phyloP scores from a whole-genome alignment of 352 stramenopile species.

The Phytophthora chlamydospora region DNA sequence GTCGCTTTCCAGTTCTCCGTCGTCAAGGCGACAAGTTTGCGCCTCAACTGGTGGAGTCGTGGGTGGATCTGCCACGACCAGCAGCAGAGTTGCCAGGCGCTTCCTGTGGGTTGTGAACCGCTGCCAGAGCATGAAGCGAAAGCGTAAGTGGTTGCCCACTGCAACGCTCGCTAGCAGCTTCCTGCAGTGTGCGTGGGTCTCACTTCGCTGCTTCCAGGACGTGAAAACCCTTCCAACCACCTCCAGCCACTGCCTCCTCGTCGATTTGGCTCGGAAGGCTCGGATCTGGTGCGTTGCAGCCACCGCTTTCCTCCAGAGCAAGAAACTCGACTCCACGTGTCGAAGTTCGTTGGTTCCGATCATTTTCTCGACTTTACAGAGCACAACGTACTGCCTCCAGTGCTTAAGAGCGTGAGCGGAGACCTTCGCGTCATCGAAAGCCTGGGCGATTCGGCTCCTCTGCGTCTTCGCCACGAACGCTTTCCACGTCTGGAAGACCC shows the following conservation, averaged over 20 bases:
- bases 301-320: slow-evolving; percentile 52
- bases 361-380: slow-evolving; percentile 62
- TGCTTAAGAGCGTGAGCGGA: slow-evolving; percentile 18
- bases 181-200: slow-evolving; percentile 33
- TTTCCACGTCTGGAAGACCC: slow-evolving; percentile 44
- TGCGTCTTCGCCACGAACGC: slow-evolving; percentile 19
- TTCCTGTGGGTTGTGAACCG: slow-evolving; percentile 37
- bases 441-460: slow-evolving; percentile 15
- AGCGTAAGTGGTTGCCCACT: slow-evolving; percentile 41
- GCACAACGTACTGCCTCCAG: slow-evolving; percentile 53
- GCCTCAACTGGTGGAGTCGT: not conserved
- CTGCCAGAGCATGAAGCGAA: slow-evolving; percentile 65
- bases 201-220: slow-evolving; percentile 44
- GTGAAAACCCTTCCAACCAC: slow-evolving; percentile 28
- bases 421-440: slow-evolving; percentile 14
- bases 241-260: slow-evolving; percentile 8
- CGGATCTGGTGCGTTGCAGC: slow-evolving; percentile 27
- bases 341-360: slow-evolving; percentile 30
- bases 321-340: slow-evolving; percentile 33
- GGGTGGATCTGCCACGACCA: slow-evolving; percentile 16
- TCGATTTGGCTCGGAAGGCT: slow-evolving; percentile 23
- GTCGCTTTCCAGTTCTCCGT: not conserved
- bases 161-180: slow-evolving; percentile 47
- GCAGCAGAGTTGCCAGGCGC: slow-evolving; percentile 36
- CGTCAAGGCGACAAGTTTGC: not conserved